Evolutionary conservation across 169 alveolate species (phyloP).

Genomic region (Eimeria necatrix): DNA sequence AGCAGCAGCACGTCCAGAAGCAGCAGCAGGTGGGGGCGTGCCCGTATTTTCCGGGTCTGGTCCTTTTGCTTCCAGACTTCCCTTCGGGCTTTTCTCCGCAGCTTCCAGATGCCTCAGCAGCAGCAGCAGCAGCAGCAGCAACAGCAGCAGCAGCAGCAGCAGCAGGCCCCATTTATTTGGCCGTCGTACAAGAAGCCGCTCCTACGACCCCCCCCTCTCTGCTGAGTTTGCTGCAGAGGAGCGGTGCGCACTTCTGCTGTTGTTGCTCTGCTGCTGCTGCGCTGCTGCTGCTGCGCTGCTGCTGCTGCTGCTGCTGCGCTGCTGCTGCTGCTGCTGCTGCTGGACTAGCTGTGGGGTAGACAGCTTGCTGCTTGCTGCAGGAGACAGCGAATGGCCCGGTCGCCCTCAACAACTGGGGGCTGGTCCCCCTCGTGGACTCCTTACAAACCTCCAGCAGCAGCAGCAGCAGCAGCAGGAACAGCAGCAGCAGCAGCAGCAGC

Average conservation of each 20-base stretch:
- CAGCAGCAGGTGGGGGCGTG: not conserved
- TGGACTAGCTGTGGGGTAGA: not conserved
- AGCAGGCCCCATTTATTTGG: not conserved
- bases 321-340: not conserved
- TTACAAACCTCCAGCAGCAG: not conserved
- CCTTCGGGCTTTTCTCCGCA: not conserved
- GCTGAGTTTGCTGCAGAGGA: constrained; percentile 21
- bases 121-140: constrained; percentile 21
- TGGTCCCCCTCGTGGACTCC: constrained; percentile 18
- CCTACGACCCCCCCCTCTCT: constrained; percentile 17
- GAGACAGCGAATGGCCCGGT: not conserved
- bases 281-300: not conserved
- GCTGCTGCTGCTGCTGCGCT: not conserved
- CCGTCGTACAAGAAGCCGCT: not conserved
- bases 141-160: constrained; percentile 10
- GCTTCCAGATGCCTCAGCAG: not conserved
- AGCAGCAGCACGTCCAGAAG: not conserved
- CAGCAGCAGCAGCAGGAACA: too few relatives aligned
- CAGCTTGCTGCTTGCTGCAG: not conserved
- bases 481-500: too few relatives aligned
- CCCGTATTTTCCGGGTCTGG: not conserved
- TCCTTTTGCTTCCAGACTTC: not conserved
- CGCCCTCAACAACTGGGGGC: not conserved
- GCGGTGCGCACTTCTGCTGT: not conserved
- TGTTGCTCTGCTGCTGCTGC: not conserved